phyloP scores from a whole-genome alignment of 805 yeast species.

The Candida peoriensis region DNA sequence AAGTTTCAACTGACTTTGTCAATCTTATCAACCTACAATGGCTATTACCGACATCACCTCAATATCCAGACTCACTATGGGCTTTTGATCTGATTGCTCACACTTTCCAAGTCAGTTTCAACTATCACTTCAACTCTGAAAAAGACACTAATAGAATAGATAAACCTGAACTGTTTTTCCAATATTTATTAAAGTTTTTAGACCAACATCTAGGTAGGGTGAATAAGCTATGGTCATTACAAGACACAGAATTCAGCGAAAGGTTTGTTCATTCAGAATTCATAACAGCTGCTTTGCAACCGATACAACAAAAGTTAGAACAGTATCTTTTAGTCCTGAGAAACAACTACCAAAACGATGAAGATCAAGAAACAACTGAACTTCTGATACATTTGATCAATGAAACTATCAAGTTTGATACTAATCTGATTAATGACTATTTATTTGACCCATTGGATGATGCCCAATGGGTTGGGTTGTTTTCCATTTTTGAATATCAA shows the following conservation, averaged over 20 bases:
- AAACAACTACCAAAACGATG: constrained; percentile 13
- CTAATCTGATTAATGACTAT: constrained; percentile 30
- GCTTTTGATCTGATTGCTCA: constrained; percentile 41
- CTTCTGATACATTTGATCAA: constrained; percentile 29
- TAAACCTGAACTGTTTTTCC: constrained; percentile 49
- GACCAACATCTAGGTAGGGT: constrained; percentile 34
- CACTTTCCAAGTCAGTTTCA: constrained; percentile 43
- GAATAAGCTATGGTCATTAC: constrained; percentile 35
- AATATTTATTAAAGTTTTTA: constrained; percentile 43
- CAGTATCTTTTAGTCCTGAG: constrained; percentile 21
- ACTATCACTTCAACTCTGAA: constrained; percentile 46
- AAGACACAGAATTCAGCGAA: constrained; percentile 20
- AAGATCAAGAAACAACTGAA: constrained; percentile 11
- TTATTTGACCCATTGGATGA: constrained; percentile 33
- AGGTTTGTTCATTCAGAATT: constrained; percentile 33
- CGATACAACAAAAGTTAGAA: constrained; percentile 39
- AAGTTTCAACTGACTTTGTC: constrained; percentile 3
- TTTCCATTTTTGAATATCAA: constrained; percentile 17
- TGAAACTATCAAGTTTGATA: constrained; percentile 36
- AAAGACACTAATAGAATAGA: constrained; percentile 41
- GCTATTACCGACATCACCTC: constrained; percentile 1
- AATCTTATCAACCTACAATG: constrained; percentile 17
- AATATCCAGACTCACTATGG: constrained; percentile 43
- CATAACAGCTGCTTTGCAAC: constrained; percentile 32
- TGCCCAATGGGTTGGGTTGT: constrained; percentile 27